Percentiles rank a stretch among this genome's conserved stretches.
Evolutionary conservation across 2,329 filamentous ascomycete genomes (phyloP).

Genomic region (Neofusicoccum cordaticola): DNA sequence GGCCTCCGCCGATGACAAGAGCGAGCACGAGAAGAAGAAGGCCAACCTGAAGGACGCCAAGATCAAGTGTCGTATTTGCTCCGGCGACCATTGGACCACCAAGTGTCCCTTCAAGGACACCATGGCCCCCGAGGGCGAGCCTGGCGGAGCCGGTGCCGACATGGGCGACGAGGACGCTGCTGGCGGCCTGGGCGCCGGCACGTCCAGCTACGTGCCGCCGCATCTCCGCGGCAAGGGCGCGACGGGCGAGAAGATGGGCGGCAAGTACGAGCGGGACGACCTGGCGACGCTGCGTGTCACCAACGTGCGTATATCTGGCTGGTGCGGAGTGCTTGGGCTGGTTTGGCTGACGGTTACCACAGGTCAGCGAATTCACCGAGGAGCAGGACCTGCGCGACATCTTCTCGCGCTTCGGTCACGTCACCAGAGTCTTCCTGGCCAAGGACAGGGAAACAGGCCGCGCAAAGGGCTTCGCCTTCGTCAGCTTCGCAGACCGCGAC

Average conservation of each 20-base stretch:
- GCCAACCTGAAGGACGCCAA: slow-evolving; percentile 91
- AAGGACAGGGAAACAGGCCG: slow-evolving; percentile 95
- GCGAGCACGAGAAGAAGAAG: slow-evolving; percentile 69
- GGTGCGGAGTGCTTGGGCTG: slow-evolving; percentile 7
- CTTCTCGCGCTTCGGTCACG: slow-evolving; percentile 95
- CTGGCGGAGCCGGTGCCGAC: slow-evolving; percentile 45
- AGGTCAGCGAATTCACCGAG: slow-evolving; percentile 97
- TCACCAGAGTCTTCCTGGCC: slow-evolving; percentile 95
- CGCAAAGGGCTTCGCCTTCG: slow-evolving; percentile 98
- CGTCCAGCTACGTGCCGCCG: slow-evolving; percentile 90
- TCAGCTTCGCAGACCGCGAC: slow-evolving; percentile 86
- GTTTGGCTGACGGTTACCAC: slow-evolving; percentile 20
- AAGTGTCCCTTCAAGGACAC: slow-evolving; percentile 99
- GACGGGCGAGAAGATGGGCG: slow-evolving; percentile 78
- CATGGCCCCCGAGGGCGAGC: slow-evolving; percentile 75
- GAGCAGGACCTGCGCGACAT: slow-evolving; percentile 93
- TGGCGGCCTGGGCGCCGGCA: slow-evolving; percentile 61
- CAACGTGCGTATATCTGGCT: slow-evolving; percentile 58
- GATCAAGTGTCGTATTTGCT: slow-evolving; percentile 99
- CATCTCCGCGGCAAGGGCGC: slow-evolving; percentile 77
- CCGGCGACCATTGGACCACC: slow-evolving; percentile 97
- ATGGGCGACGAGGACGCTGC: slow-evolving; percentile 45
- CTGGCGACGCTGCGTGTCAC: slow-evolving; percentile 94
- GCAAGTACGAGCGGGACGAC: slow-evolving; percentile 96
- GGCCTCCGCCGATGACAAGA: slow-evolving; percentile 74